Evolutionary conservation across 768 basidiomycete genomes (phyloP).

Genomic region (Lentinula boryana): DNA sequence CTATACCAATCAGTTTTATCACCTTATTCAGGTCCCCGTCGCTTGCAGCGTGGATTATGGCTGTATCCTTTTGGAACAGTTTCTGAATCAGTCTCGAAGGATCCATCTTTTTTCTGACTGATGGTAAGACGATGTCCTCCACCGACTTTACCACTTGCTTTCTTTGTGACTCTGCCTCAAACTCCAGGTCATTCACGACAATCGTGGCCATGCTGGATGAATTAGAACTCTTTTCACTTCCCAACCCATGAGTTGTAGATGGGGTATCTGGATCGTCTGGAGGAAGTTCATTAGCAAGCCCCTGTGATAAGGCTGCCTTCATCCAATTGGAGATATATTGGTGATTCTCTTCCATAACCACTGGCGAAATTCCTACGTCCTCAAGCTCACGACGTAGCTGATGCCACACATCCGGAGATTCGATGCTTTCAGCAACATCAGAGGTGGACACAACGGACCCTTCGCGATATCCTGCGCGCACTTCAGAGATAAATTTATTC

Average conservation of each 20-base stretch:
- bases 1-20: constrained; percentile 9
- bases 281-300: constrained; percentile 1
- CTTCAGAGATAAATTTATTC: constrained; percentile 11
- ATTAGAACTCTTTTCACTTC: background rate
- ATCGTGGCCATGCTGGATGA: background rate
- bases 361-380: constrained; percentile 13
- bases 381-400: constrained; percentile 12
- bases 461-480: constrained; percentile 13
- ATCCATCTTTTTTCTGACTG: background rate
- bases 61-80: constrained; percentile 13
- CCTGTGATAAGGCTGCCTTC: constrained; percentile 8
- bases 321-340: constrained; percentile 12
- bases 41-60: constrained; percentile 14
- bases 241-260: too few species aligned
- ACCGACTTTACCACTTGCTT: background rate
- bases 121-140: background rate
- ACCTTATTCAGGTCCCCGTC: constrained; percentile 13
- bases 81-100: constrained; percentile 10
- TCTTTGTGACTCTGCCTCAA: background rate
- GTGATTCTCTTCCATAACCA: constrained; percentile 9
- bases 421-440: constrained; percentile 8
- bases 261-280: background rate
- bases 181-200: background rate
- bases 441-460: constrained; percentile 8
- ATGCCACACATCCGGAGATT: constrained; percentile 13